Conservation (phyloP, 2,329 filamentous ascomycete species). For the Cladosporium austrohemisphaericum region DNA sequence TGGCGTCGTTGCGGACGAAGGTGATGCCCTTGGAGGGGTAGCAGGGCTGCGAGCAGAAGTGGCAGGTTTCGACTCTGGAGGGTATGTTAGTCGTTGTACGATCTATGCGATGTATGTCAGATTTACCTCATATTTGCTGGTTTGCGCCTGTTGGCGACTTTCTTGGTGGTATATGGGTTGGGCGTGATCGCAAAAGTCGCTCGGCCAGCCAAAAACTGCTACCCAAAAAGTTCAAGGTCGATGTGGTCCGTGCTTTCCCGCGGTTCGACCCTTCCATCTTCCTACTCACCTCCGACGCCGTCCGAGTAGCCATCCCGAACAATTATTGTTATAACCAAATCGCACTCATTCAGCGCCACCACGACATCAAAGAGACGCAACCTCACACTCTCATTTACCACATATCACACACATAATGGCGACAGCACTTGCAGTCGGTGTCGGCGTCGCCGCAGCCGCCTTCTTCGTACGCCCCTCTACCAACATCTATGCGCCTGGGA, state of each 20-base stretch:
- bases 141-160: constrained; percentile 11
- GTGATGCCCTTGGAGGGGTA: constrained; percentile 65
- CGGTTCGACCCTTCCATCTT: constrained; percentile 1
- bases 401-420: constrained; percentile 45
- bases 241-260: constrained; percentile 1
- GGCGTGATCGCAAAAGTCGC: constrained; percentile 13
- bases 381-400: neutral
- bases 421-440: constrained; percentile 56
- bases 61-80: constrained; percentile 60
- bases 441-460: constrained; percentile 61
- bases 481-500: neutral
- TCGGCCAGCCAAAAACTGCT: neutral
- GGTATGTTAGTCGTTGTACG: neutral
- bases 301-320: neutral
- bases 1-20: constrained; percentile 64
- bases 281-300: constrained; percentile 9
- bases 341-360: neutral
- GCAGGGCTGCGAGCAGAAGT: constrained; percentile 66
- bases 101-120: too few species aligned
- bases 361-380: neutral
- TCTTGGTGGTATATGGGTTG: neutral
- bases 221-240: constrained; percentile 1
- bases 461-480: constrained; percentile 52
- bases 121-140: constrained; percentile 18
- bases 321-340: neutral